These are phyloP conservation scores for Auxenochlorella pyrenoidosa DNA, from an alignment of 139 green algal genomes.

Conservation along the genomic window DNA sequence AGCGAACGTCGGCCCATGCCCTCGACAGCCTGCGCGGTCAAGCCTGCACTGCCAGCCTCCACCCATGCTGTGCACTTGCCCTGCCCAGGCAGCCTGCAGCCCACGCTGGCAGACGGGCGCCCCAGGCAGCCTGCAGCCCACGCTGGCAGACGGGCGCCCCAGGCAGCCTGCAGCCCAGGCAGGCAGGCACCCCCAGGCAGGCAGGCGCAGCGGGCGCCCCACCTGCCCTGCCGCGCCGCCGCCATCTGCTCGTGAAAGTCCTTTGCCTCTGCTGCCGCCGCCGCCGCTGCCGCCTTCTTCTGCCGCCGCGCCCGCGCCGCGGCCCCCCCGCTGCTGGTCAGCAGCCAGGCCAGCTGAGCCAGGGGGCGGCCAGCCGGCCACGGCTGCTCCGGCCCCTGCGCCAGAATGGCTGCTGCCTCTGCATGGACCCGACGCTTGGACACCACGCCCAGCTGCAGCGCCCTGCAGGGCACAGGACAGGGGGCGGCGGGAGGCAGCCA, in stretches of 20 bases:
- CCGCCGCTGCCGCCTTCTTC: slow-evolving; percentile 53
- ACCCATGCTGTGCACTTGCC: too few species aligned
- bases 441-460: slow-evolving; percentile 63
- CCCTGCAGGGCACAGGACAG: slow-evolving; percentile 12
- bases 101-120: too few species aligned
- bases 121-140: too few species aligned
- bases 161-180: too few species aligned
- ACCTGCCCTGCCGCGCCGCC: slow-evolving; percentile 16
- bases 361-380: slow-evolving; percentile 5
- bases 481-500: not conserved
- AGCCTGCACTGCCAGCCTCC: too few species aligned
- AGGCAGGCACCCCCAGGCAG: too few species aligned
- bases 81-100: too few species aligned
- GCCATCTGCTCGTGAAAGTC: slow-evolving; percentile 79
- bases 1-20: too few species aligned
- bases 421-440: slow-evolving; percentile 56
- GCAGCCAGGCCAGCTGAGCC: slow-evolving; percentile 41
- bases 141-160: too few species aligned
- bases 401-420: not conserved
- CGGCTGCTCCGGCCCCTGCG: slow-evolving; percentile 16
- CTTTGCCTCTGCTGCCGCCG: slow-evolving; percentile 50
- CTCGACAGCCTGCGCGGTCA: too few species aligned
- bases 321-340: slow-evolving; percentile 25
- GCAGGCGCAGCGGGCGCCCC: not conserved
- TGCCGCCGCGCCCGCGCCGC: slow-evolving; percentile 1